phyloP scores from a whole-genome alignment of 2,329 filamentous ascomycete genomes.

The Cyclaneusma minus region DNA sequence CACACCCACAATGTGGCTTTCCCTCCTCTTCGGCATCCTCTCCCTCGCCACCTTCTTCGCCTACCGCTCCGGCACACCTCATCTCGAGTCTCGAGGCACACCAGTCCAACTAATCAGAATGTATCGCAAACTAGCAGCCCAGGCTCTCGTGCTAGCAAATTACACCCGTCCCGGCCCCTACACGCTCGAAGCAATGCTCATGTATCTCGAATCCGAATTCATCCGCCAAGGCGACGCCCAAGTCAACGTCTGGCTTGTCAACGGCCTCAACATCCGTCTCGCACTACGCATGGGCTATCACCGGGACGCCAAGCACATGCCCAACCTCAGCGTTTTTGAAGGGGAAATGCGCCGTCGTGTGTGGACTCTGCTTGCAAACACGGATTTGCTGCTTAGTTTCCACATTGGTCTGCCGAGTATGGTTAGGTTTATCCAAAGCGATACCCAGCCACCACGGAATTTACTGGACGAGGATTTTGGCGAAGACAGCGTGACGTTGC shows the following conservation, averaged over 20 bases:
- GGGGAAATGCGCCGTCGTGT: constrained; percentile 46
- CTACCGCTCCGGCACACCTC: constrained; percentile 26
- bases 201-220: constrained; percentile 38
- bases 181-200: constrained; percentile 33
- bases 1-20: constrained; percentile 30
- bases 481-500: constrained; percentile 36
- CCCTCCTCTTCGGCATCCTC: constrained; percentile 25
- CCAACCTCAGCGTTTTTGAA: constrained; percentile 32
- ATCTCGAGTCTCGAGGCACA: constrained; percentile 28
- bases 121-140: constrained; percentile 33
- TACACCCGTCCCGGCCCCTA: constrained; percentile 32
- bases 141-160: constrained; percentile 32
- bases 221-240: constrained; percentile 32
- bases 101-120: constrained; percentile 29
- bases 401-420: constrained; percentile 54
- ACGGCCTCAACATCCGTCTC: constrained; percentile 32
- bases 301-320: constrained; percentile 34
- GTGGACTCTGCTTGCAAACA: constrained; percentile 38
- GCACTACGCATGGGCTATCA: constrained; percentile 44
- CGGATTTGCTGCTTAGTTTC: constrained; percentile 50
- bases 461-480: constrained; percentile 50
- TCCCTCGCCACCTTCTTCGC: constrained; percentile 20
- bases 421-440: constrained; percentile 46
- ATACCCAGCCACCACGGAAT: constrained; percentile 45
- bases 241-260: constrained; percentile 37